These are phyloP conservation scores for Solanum raphanifolium DNA, from an alignment of 257 asterid species.

Conservation along the genomic window DNA sequence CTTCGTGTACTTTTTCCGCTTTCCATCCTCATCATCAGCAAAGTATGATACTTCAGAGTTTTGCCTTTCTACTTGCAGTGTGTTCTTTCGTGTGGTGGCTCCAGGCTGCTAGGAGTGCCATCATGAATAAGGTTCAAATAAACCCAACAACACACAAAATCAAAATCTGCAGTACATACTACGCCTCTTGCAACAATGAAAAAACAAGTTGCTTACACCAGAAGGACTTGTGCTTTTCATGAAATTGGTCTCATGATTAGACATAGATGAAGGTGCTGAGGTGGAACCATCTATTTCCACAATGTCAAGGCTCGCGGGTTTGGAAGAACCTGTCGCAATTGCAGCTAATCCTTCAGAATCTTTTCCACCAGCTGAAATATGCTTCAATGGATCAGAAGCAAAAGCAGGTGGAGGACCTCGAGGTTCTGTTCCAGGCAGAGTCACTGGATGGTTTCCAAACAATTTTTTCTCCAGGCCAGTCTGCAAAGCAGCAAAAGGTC, in stretches of 20 bases:
- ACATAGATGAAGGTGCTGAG: slow-evolving; percentile 41
- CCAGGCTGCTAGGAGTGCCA: slow-evolving; percentile 41
- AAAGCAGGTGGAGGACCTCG: slow-evolving; percentile 82
- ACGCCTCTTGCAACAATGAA: neutral
- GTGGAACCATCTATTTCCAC: slow-evolving; percentile 52
- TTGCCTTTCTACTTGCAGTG: slow-evolving; percentile 60
- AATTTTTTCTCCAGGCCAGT: slow-evolving; percentile 83
- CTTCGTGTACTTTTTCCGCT: slow-evolving; percentile 65
- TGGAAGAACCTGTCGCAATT: slow-evolving; percentile 26
- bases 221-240: slow-evolving; percentile 54
- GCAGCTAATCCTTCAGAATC: slow-evolving; percentile 24
- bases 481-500: slow-evolving; percentile 24
- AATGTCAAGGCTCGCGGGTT: slow-evolving; percentile 43
- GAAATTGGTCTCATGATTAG: slow-evolving; percentile 49
- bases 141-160: neutral
- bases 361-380: slow-evolving; percentile 23
- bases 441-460: slow-evolving; percentile 82
- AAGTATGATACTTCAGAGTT: slow-evolving; percentile 70
- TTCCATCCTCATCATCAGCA: slow-evolving; percentile 88
- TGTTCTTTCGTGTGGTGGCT: slow-evolving; percentile 73
- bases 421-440: slow-evolving; percentile 47
- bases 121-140: neutral
- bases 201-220: slow-evolving; percentile 37
- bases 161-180: neutral
- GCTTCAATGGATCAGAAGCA: slow-evolving; percentile 61